Evolutionary conservation across 257 asterid genomes (phyloP), one percentile per base, ranked within the genome.

Genomic region (Thymus mandschuricus): DNA sequence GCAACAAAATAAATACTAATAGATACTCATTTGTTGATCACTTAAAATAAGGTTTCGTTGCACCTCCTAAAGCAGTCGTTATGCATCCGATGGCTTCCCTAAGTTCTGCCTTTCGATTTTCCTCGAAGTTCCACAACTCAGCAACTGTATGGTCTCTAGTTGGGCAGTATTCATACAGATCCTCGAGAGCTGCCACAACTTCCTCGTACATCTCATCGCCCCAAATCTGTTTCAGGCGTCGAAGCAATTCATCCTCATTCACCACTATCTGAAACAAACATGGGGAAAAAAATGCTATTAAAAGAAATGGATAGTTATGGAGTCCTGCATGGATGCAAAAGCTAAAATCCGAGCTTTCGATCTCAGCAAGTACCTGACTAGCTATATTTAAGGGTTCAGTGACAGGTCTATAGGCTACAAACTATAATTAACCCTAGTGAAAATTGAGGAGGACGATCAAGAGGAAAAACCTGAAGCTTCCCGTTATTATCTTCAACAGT

Each of bases 71-170:
- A 21, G 9, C 7, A n/a, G 30, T 15, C 3, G 0, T 69, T 73
- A 72, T 82, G 65, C 84, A 79, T 8, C 29, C 8, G 45, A 84
- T 77, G 61, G 70, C 85, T 77, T 84, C 85, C 58, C 75, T 64
- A 3, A 84, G 74, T 0, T 83, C 75, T 28, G 89, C 89, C 59
- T 77, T 77, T 34, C 83, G 55, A 12, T 70, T 68, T 31, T 82
- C 81, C 10, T 82, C 77, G 60, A 82, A 79, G 70, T 79, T 84
- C 87, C 89, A 84, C 10, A 84, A 73, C 75, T 82, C 85, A 0
- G 81, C 33, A 54, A 74, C 82, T 9, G 64, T 77, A 54, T 78
- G 74, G 3, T 86, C n/a, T 5, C 84, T 83, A 59, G 86, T 79
- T 6, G 84, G 73, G 40, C 81, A 78, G 65, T 81, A 84, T 56